These are phyloP conservation scores for Glebionis coronaria DNA, from an alignment of 129 eudicot genomes.

Conservation along the genomic window DNA sequence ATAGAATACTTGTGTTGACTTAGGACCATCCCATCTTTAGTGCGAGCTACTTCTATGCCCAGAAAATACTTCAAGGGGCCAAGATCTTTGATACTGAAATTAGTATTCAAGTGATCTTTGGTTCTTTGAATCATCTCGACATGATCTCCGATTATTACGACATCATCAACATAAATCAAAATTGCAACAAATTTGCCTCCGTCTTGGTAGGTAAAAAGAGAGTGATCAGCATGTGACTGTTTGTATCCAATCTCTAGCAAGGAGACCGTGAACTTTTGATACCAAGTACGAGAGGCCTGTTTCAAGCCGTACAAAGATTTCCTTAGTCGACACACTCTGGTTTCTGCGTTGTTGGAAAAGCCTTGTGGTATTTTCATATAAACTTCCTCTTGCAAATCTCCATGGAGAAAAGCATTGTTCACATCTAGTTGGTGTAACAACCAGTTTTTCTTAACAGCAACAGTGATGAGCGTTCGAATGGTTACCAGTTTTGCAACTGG, in stretches of 20 bases:
- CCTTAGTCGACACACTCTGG: background rate
- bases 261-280: background rate
- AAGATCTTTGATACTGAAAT: background rate
- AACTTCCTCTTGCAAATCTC: too few relatives aligned
- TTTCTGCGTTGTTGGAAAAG: background rate
- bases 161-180: too few relatives aligned
- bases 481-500: too few relatives aligned
- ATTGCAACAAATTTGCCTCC: too few relatives aligned
- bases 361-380: too few relatives aligned
- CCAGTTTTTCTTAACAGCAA: too few relatives aligned
- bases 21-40: background rate
- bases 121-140: too few relatives aligned
- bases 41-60: background rate
- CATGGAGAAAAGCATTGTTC: too few relatives aligned
- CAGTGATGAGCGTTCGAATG: too few relatives aligned
- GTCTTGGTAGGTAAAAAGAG: background rate
- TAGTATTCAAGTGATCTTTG: background rate
- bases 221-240: background rate
- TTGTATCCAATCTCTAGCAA: background rate
- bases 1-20: background rate
- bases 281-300: background rate
- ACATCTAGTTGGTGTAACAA: too few relatives aligned
- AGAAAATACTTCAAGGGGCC: conserved; percentile 2
- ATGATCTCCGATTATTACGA: too few relatives aligned
- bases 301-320: background rate